Conservation (phyloP, 2,329 filamentous ascomycete species). For the Pseudocercospora fuligena region DNA sequence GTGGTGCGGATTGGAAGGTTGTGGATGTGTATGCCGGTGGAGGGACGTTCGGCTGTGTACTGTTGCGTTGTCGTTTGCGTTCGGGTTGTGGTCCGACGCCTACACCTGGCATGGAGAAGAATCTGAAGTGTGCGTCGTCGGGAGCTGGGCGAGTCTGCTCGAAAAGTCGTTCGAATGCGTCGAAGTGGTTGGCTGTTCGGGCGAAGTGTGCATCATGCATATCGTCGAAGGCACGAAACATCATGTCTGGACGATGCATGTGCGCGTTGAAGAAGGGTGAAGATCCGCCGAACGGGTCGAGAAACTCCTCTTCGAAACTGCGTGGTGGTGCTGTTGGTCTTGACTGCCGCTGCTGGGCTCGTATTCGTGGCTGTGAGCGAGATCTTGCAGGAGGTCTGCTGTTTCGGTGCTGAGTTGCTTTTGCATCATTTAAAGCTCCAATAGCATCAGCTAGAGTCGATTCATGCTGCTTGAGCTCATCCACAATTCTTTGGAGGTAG, state of each 20-base stretch:
- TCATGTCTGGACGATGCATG: slow-evolving; percentile 17
- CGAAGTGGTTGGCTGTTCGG: slow-evolving; percentile 11
- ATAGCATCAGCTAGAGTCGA: slow-evolving; percentile 23
- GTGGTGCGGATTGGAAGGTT: slow-evolving; percentile 20
- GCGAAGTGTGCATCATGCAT: slow-evolving; percentile 24
- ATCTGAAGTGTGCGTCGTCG: slow-evolving; percentile 22
- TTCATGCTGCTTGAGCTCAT: slow-evolving; percentile 35
- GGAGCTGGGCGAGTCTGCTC: slow-evolving; percentile 15
- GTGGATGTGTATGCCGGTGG: slow-evolving; percentile 9
- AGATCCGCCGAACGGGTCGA: slow-evolving; percentile 23
- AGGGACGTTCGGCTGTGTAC: slow-evolving; percentile 9
- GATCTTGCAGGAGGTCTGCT: slow-evolving; percentile 17
- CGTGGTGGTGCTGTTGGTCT: slow-evolving; percentile 16
- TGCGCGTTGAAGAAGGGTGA: slow-evolving; percentile 19
- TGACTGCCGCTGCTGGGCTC: slow-evolving; percentile 13
- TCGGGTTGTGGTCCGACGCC: slow-evolving; percentile 12
- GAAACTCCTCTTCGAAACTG: slow-evolving; percentile 24
- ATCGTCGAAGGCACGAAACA: slow-evolving; percentile 30
- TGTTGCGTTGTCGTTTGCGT: slow-evolving; percentile 20
- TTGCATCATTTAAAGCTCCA: slow-evolving; percentile 22
- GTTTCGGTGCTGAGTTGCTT: slow-evolving; percentile 17
- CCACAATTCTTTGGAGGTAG: slow-evolving; percentile 32
- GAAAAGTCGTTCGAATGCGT: slow-evolving; percentile 28
- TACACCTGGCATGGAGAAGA: slow-evolving; percentile 29
- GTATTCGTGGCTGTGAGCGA: slow-evolving; percentile 17